phyloP scores from a whole-genome alignment of 352 stramenopile species.

The Pythium aquatile region DNA sequence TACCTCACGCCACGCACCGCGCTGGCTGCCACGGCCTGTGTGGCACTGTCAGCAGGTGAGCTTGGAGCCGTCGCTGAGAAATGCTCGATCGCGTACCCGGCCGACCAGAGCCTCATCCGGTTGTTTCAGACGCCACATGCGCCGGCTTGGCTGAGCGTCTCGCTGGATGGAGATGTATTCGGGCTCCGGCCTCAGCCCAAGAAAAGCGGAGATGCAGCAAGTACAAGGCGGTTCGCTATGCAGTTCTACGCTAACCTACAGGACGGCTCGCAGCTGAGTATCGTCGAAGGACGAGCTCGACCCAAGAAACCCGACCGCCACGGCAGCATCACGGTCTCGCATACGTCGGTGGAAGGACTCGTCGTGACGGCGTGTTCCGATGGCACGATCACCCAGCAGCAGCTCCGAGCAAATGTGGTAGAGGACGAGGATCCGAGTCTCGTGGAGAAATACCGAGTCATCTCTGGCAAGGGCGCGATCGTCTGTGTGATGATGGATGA shows the following conservation, averaged over 20 bases:
- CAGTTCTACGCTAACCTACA: conserved; percentile 59
- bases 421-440: not conserved
- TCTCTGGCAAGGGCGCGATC: conserved; percentile 57
- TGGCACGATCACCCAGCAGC: conserved; percentile 48
- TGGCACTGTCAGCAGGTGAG: conserved; percentile 53
- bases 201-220: not conserved
- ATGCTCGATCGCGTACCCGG: conserved; percentile 54
- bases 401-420: conserved; percentile 14
- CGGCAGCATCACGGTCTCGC: conserved; percentile 37
- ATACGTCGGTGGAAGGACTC: conserved; percentile 54
- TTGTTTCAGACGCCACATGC: conserved; percentile 44
- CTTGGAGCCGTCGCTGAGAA: conserved; percentile 45
- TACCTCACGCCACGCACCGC: conserved; percentile 68
- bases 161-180: conserved; percentile 57
- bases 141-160: conserved; percentile 62
- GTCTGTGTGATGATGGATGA: conserved; percentile 43
- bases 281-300: conserved; percentile 33
- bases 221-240: conserved; percentile 26
- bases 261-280: conserved; percentile 47
- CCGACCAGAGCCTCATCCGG: conserved; percentile 64
- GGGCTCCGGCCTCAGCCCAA: conserved; percentile 37
- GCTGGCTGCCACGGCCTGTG: conserved; percentile 37
- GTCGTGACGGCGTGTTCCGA: conserved; percentile 57
- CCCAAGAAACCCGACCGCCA: conserved; percentile 53
- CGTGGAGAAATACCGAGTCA: conserved; percentile 44